Conservation (phyloP, 169 alveolate genomes). For the Eimeria praecox region DNA sequence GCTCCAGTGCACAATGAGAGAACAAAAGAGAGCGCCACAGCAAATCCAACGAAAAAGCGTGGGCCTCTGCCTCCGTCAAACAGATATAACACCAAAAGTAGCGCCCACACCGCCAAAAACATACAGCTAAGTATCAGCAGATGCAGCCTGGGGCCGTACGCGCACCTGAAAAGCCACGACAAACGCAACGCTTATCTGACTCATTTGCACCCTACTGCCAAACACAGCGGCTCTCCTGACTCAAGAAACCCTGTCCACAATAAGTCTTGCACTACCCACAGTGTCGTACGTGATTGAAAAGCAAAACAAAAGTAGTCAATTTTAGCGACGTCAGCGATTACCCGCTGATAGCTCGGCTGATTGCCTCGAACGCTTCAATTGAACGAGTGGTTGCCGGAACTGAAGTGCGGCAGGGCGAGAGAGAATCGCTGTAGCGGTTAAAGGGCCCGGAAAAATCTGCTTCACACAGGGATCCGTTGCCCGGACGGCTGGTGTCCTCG, state of each 20-base stretch:
- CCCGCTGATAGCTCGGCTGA: slow-evolving; percentile 35
- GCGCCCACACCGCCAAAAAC: slow-evolving; percentile 57
- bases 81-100: slow-evolving; percentile 20
- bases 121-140: background rate
- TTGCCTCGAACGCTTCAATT: slow-evolving; percentile 12
- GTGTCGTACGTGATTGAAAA: background rate
- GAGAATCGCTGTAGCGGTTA: background rate
- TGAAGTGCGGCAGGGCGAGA: slow-evolving; percentile 1
- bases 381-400: slow-evolving; percentile 11
- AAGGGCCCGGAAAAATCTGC: background rate
- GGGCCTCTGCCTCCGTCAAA: slow-evolving; percentile 42
- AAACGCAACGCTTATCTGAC: background rate
- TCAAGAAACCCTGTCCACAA: background rate
- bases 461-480: background rate
- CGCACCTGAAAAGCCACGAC: slow-evolving; percentile 17
- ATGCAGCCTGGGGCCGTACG: slow-evolving; percentile 57
- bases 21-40: slow-evolving; percentile 30
- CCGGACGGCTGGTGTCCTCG: background rate
- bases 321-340: background rate
- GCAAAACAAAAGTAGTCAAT: background rate
- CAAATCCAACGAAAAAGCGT: slow-evolving; percentile 1
- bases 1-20: slow-evolving; percentile 41
- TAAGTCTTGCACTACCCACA: background rate
- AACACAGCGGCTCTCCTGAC: background rate
- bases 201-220: background rate